Base-by-base conservation (phyloP, 805 yeast genomes). In the Wickerhamomyces ciferrii region DNA sequence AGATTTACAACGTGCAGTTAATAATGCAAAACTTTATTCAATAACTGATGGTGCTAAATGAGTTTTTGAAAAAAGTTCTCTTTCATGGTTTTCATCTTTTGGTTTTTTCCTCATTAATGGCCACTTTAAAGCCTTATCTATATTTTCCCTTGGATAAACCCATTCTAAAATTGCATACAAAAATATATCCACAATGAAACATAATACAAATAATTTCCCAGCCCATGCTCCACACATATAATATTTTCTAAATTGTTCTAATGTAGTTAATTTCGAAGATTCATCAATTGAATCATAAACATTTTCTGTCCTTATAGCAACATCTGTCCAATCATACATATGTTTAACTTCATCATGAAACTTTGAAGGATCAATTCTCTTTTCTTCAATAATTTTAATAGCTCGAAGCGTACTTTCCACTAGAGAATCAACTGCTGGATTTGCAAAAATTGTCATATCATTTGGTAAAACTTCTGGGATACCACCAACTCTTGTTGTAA, bases 401-500 rank as follows among this genome's bases (percentile, higher is more conserved):
- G 96, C 98, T n/a, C 70, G 64, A 36, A 81, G 64, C 1, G 92
- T 79, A 8, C 91, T 85, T 4, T 74, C 76, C 1, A 85, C 88
- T 38, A 94, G 66, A 2, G 94, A 82, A 48, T 87, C 87, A 43
- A 87, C 97, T 4, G 92, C 87, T 0, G 97, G 96, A 15, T 82
- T 75, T 0, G 98, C 91, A 65, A 87, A 94, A 1, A 85, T 84
- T 1, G 96, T 90, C 98, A 94, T 94, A 57, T 90, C 87, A 21
- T 75, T 74, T 0, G 99, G 99, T 35, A 94, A 66, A 4, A 94
- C 98, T 60, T 94, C 99, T 0, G 97, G 97, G 36, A 94, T 91
- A 5, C 99, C 99, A 13, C 99, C 99, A 0, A 94, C 99, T 48
- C 82, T 81, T 0, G 99, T 94, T 0, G 97, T 90, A 0, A 94